Base-by-base conservation (phyloP, 306 rosid genomes). In the Medicago arabica region DNA sequence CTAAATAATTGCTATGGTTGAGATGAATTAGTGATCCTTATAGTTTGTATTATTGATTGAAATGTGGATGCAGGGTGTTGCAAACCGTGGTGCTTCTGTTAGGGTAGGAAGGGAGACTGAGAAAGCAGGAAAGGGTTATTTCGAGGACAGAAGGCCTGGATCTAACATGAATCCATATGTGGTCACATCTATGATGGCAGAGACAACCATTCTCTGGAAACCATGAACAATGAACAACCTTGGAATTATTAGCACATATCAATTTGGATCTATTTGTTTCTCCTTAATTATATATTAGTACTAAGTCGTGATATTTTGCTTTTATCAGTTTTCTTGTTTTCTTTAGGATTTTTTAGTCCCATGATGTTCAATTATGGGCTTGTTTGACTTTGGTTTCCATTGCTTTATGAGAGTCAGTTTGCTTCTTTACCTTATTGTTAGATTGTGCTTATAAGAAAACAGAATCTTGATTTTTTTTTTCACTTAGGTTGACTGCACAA, bases 91-190 rank as follows among this genome's bases (percentile, higher is more conserved):
- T 40, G 97, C 98, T 39, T 93, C 98, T 0, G 77, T 93, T 11
- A 87, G 98, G 68, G 94, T 93, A 43, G 98, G 98, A 0, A 84
- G 98, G 50, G 98, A 94, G 70, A 94, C 98, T 6, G 98, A 94
- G 80, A 85, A 82, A 67, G 93, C n/a, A 17, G 98, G 98, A 7
- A 94, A 91, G 69, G 98, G 98, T 11, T 94, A 94, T 43, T 94
- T 94, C 40, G 98, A 93, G 77, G 98, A 93, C 59, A 77, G 98
- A 75, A 89, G 98, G 83, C 98, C 98, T 0, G 91, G 96, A 0
- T 93, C 98, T 11, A 93, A 93, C 90, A 93, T 93, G 98, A 97
- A 93, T 74, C 98, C 98, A 0, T 93, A 93, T 31, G 83, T 91
- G 3, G 98, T 93, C 25, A 91, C 98, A 67, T 88, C 97, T 75